Evolutionary conservation across 192 early-diverging fungal genomes (phyloP).

Genomic region (Backusella circina): DNA sequence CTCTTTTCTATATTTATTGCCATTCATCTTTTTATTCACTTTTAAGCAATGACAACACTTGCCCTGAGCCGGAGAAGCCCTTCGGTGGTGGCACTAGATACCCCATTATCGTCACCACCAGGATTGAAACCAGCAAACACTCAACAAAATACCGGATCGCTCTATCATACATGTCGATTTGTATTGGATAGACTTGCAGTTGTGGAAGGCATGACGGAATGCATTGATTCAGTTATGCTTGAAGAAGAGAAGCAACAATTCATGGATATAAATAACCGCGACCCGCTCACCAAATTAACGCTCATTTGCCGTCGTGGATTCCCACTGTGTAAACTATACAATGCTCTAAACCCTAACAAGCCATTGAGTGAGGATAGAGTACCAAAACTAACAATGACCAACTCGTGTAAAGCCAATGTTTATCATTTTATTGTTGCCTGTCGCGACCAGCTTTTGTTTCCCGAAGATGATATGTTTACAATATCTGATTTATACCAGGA

Average conservation of each 20-base stretch:
- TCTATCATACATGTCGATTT: constrained; percentile 71
- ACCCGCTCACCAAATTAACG: constrained; percentile 73
- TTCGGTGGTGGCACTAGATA: constrained; percentile 17
- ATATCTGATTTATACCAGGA: constrained; percentile 90
- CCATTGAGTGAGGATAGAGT: constrained; percentile 45
- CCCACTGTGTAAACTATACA: constrained; percentile 69
- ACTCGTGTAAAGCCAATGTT: constrained; percentile 80
- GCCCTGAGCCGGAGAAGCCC: constrained; percentile 20
- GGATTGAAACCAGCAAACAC: constrained; percentile 24
- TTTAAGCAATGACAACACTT: constrained; percentile 5
- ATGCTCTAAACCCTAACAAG: constrained; percentile 60
- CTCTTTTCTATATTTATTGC: constrained; percentile 1
- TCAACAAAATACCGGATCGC: constrained; percentile 34
- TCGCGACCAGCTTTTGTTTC: constrained; percentile 67
- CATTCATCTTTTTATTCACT: constrained; percentile 15
- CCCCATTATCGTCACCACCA: background rate
- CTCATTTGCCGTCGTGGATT: constrained; percentile 69
- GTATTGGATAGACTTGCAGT: constrained; percentile 65
- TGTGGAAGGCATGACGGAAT: constrained; percentile 67
- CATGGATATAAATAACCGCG: background rate
- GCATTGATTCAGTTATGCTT: constrained; percentile 37
- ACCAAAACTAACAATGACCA: constrained; percentile 49
- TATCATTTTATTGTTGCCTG: constrained; percentile 88
- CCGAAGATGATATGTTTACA: constrained; percentile 77
- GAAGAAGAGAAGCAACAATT: constrained; percentile 32